Evolutionary conservation across 1,284 basidiomycete species (phyloP).

Genomic region (Apiotrichum porosum): DNA sequence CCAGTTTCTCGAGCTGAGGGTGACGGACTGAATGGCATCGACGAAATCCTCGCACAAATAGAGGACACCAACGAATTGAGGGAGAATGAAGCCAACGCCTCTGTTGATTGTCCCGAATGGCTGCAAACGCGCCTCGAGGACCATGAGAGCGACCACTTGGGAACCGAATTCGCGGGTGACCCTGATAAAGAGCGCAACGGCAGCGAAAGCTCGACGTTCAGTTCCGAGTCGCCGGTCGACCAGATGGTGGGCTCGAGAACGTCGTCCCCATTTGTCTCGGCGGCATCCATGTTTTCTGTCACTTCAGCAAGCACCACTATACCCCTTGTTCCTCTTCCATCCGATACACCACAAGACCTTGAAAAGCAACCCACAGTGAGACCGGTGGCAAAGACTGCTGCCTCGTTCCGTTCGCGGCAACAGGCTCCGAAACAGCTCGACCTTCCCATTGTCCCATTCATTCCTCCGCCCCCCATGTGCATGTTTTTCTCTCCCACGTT

Average conservation of each 20-base stretch:
- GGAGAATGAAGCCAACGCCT: slow-evolving; percentile 4
- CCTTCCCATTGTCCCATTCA: slow-evolving; percentile 22
- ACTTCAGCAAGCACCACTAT: slow-evolving; percentile 10
- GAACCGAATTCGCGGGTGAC: too few relatives aligned
- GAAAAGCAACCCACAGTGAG: too few relatives aligned
- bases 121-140: too few relatives aligned
- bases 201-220: too few relatives aligned
- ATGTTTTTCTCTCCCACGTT: slow-evolving; percentile 46
- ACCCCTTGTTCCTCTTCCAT: not conserved
- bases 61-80: slow-evolving; percentile 33
- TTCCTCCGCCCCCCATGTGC: slow-evolving; percentile 46
- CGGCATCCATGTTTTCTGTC: slow-evolving; percentile 4
- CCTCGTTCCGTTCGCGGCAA: slow-evolving; percentile 6
- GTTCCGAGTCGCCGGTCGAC: not conserved
- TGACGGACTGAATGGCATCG: slow-evolving; percentile 23
- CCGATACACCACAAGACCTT: not conserved
- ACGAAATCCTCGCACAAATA: slow-evolving; percentile 39
- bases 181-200: too few relatives aligned
- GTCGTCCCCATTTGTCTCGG: slow-evolving; percentile 17
- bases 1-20: slow-evolving; percentile 3
- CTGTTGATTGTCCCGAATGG: too few relatives aligned
- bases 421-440: not conserved
- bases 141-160: too few relatives aligned
- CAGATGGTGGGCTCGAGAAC: not conserved
- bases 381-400: not conserved